Evolutionary conservation across 306 rosid species (phyloP), one percentile per base, ranked within the genome.

Genomic region (Carpinus viminea): DNA sequence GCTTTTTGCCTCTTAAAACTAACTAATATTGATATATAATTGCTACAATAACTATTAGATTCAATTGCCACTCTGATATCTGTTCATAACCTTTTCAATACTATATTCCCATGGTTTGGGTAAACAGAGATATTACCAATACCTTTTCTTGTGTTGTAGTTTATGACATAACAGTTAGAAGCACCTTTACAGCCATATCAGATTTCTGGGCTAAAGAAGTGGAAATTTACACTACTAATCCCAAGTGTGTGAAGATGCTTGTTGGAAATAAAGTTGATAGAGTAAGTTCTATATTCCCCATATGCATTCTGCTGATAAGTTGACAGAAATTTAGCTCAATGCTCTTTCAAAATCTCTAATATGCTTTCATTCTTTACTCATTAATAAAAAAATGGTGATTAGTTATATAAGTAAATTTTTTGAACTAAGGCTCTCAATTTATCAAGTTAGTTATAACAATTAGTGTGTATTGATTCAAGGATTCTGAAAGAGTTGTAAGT

Each of bases 221-320:
- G 80, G 98, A 93, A 79, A 87, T 93, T 55, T 91, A 96, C 80
- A 90, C 90, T 2, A 91, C 93, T 46, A 90, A 90, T 83, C 88
- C 90, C 83, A 81, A 93, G 79, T 93, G 96, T 73, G 92, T 89
- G 85, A 96, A 89, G 91, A 82, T 96, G 85, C 96, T 96, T 38
- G 97, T 96, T 34, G 99, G 99, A 62, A 96, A 96, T 61, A 96
- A 96, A 89, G 94, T 96, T 81, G 99, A 96, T 72, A 86, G 85
- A 65, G 99, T 96, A 89, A 90, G 93, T 81, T 83, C 82, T 68
- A 24, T 70, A 28, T 41, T 46, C 79, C 41, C 70, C 73, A 34
- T 66, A 16, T 78, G 48, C 76, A 68, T 71, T 68, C 47, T 68
- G 16, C 72, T n/a, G 24, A 68, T 68, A 38, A 18, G 72, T 41